phyloP scores from a whole-genome alignment of 345 rosid genomes.

The Angophora floribunda region DNA sequence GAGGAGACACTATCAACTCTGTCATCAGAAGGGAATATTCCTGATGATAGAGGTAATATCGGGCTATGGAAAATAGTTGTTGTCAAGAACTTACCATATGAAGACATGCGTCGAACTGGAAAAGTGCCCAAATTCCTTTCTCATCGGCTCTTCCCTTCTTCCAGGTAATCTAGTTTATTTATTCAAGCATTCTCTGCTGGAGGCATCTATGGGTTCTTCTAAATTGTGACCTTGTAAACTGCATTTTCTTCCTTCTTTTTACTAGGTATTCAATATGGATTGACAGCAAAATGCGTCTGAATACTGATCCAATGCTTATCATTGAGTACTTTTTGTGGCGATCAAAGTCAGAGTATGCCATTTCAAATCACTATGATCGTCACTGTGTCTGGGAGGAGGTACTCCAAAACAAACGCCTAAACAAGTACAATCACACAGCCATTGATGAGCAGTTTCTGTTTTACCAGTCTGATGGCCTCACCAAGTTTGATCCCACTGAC shows the following conservation, averaged over 20 bases:
- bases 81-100: slow-evolving; percentile 66
- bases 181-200: neutral
- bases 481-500: slow-evolving; percentile 49
- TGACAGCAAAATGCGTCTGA: slow-evolving; percentile 90
- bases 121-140: slow-evolving; percentile 89
- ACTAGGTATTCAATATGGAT: slow-evolving; percentile 93
- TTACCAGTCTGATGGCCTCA: slow-evolving; percentile 78
- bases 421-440: slow-evolving; percentile 65
- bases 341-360: slow-evolving; percentile 74
- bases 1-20: slow-evolving; percentile 67
- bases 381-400: slow-evolving; percentile 98
- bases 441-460: slow-evolving; percentile 72
- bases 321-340: slow-evolving; percentile 87
- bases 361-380: slow-evolving; percentile 93
- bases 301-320: slow-evolving; percentile 66
- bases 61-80: slow-evolving; percentile 85
- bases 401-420: slow-evolving; percentile 63
- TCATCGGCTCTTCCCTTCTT: slow-evolving; percentile 92
- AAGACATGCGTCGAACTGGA: slow-evolving; percentile 80
- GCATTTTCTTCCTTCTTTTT: neutral
- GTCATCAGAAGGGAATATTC: slow-evolving; percentile 65
- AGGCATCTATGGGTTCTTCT: neutral
- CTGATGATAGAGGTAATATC: slow-evolving; percentile 60
- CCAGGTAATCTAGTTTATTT: slow-evolving; percentile 36
- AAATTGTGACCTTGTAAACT: neutral